A percentile compares a stretch with the other conserved stretches of the same genome.
Conservation (phyloP, 2,329 filamentous ascomycete species). For the Colletotrichum neosansevieriae region DNA sequence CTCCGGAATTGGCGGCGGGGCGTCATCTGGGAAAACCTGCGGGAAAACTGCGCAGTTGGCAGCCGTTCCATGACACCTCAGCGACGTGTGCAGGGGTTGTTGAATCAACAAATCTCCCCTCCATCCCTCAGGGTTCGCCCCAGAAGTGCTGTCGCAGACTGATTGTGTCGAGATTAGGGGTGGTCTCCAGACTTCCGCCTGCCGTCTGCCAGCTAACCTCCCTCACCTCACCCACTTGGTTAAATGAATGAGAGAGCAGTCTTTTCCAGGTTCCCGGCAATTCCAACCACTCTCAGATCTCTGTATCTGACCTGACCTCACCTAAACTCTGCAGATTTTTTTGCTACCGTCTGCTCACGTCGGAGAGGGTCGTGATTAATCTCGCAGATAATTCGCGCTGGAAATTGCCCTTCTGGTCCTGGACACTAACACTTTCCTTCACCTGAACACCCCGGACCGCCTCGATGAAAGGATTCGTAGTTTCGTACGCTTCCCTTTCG, state of each 20-base stretch:
- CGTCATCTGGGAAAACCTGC: too few species aligned
- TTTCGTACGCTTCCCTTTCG: constrained; percentile 16
- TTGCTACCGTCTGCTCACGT: background rate
- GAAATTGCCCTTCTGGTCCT: constrained; percentile 27
- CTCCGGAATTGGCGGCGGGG: too few species aligned
- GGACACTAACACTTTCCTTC: constrained; percentile 7
- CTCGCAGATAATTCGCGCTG: constrained; percentile 36
- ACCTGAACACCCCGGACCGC: constrained; percentile 26
- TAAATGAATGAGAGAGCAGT: constrained; percentile 16
- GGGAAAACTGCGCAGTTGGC: too few species aligned
- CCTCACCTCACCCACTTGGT: constrained; percentile 15
- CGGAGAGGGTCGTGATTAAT: constrained; percentile 12
- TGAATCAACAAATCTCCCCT: constrained; percentile 10
- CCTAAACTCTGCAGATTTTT: background rate
- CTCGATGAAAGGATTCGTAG: constrained; percentile 29
- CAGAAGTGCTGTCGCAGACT: constrained; percentile 33
- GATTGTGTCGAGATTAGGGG: constrained; percentile 36
- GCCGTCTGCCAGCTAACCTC: too few species aligned
- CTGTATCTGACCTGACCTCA: background rate
- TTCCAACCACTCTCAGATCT: constrained; percentile 6
- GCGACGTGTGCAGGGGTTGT: background rate
- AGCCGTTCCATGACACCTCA: too few species aligned
- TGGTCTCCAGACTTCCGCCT: background rate
- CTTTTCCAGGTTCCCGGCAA: constrained; percentile 16
- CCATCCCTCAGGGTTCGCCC: constrained; percentile 27